phyloP scores from a whole-genome alignment of 2,329 filamentous ascomycete genomes.

The Colletotrichum sidae region DNA sequence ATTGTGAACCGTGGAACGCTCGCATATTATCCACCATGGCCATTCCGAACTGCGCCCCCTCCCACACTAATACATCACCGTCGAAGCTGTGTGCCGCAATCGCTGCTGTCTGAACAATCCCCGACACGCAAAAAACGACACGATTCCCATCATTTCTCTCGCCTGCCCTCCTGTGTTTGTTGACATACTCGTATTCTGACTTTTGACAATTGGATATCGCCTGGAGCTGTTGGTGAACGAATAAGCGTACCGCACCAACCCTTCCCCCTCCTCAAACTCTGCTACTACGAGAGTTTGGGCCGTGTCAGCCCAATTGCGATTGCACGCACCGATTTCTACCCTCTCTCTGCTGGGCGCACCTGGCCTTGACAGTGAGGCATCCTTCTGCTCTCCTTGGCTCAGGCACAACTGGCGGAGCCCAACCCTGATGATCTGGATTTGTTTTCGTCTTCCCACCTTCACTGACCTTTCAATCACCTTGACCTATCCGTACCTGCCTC shows the following conservation, averaged over 20 bases:
- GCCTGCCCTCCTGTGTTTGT: too few species aligned
- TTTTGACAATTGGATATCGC: too few species aligned
- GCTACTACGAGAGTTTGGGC: conserved; percentile 36
- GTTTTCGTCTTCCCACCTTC: not conserved
- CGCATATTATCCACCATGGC: conserved; percentile 18
- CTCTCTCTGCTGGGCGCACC: not conserved
- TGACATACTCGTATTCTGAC: too few species aligned
- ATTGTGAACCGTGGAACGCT: conserved; percentile 24
- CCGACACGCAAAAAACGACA: too few species aligned
- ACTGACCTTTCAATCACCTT: not conserved
- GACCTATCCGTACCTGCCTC: not conserved
- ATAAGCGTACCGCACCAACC: not conserved
- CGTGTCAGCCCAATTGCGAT: conserved; percentile 35
- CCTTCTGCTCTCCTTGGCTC: not conserved
- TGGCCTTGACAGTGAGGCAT: too few species aligned
- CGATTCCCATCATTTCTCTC: too few species aligned
- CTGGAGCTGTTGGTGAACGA: too few species aligned
- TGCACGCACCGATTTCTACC: not conserved
- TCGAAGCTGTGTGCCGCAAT: too few species aligned
- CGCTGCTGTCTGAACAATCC: too few species aligned
- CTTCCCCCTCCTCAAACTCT: conserved; percentile 18
- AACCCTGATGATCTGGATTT: conserved; percentile 1
- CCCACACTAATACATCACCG: not conserved
- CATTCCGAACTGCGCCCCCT: conserved; percentile 1
- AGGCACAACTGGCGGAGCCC: not conserved